phyloP scores from a whole-genome alignment of 2,329 filamentous ascomycete genomes.

The Apiospora sp. region DNA sequence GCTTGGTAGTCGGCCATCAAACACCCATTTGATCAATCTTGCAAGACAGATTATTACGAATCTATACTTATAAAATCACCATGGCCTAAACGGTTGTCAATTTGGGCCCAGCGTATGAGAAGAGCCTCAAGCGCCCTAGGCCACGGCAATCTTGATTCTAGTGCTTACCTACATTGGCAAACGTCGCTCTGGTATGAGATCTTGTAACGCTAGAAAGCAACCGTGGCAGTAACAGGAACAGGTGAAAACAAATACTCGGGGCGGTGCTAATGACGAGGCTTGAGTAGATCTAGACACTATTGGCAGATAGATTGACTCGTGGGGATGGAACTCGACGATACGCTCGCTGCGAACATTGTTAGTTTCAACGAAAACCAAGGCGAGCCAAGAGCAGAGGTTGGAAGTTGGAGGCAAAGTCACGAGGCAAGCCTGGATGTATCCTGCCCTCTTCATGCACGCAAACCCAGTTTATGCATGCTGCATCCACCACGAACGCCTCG shows the following conservation, averaged over 20 bases:
- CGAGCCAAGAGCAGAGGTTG: conserved; percentile 5
- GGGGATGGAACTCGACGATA: background rate
- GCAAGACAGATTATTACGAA: conserved; percentile 1
- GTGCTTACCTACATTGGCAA: background rate
- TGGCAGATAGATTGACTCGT: background rate
- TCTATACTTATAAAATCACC: background rate
- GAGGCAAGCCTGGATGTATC: conserved; percentile 12
- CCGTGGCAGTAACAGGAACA: background rate
- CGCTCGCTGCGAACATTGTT: background rate
- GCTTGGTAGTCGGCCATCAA: background rate
- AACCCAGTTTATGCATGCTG: conserved; percentile 17
- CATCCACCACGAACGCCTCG: conserved; percentile 11
- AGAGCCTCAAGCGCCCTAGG: conserved; percentile 2
- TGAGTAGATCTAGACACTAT: background rate
- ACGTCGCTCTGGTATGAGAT: background rate
- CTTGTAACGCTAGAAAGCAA: background rate
- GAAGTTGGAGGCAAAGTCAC: conserved; percentile 8
- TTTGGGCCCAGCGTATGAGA: background rate
- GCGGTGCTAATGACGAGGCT: conserved; percentile 1
- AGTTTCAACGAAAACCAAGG: background rate
- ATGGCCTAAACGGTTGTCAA: background rate
- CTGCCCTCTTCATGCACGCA: background rate
- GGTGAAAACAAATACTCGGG: background rate
- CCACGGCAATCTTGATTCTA: conserved; percentile 4
- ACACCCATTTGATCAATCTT: background rate